Percentiles rank a stretch among this genome's conserved stretches.
phyloP scores from a whole-genome alignment of 371 early-diverging fungal species.

The Rhizopus delemar region DNA sequence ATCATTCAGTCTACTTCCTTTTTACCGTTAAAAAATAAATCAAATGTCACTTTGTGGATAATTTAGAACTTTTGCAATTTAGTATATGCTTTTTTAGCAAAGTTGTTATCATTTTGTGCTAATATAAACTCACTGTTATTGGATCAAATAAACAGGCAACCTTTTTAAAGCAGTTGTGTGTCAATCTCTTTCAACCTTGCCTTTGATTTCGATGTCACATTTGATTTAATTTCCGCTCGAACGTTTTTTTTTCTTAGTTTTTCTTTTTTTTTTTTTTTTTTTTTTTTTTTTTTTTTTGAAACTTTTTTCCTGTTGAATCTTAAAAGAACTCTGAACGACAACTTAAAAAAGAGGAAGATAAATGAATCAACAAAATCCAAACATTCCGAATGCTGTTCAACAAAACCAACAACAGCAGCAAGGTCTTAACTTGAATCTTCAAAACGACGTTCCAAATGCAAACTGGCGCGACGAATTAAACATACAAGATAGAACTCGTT shows the following conservation, averaged over 20 bases:
- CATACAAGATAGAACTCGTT: slow-evolving; percentile 37
- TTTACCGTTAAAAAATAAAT: too few species aligned
- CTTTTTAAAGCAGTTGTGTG: neutral
- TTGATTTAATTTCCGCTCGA: neutral
- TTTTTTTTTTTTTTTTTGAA: neutral
- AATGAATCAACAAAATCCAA: slow-evolving; percentile 32
- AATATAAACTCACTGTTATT: too few species aligned
- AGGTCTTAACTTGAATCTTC: slow-evolving; percentile 9
- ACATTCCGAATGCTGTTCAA: slow-evolving; percentile 22
- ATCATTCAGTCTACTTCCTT: too few species aligned
- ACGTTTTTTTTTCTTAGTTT: too few species aligned
- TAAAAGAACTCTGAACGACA: too few species aligned
- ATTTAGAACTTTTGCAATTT: too few species aligned
- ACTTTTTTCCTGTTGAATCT: neutral
- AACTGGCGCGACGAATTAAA: slow-evolving; percentile 38
- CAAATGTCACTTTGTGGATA: too few species aligned
- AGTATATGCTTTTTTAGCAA: too few species aligned
- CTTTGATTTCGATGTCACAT: neutral
- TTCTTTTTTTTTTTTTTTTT: neutral
- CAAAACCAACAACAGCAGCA: slow-evolving; percentile 13
- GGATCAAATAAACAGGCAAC: too few species aligned
- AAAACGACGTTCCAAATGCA: slow-evolving; percentile 30
- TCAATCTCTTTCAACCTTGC: neutral
- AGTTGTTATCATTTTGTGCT: too few species aligned
- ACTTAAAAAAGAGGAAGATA: neutral